Percentiles rank a stretch among this genome's conserved stretches.
These are phyloP conservation scores for Mrakia gelida DNA, from an alignment of 768 basidiomycete species.

Conservation along the genomic window DNA sequence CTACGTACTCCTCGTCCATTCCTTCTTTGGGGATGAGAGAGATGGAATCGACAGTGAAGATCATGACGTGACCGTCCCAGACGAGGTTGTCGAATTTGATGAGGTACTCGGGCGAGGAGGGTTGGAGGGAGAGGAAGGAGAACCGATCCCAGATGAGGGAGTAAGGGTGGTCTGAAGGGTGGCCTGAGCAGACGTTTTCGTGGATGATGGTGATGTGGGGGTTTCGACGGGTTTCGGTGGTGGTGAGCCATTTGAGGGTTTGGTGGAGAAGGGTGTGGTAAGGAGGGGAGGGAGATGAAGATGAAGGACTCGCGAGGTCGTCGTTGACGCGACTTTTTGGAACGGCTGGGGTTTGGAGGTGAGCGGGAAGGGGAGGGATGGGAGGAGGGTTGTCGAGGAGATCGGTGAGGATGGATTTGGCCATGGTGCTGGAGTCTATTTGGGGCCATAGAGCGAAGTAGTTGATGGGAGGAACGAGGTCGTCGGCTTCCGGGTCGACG, in stretches of 20 bases:
- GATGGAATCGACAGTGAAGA: constrained; percentile 1
- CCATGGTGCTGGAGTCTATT: not conserved
- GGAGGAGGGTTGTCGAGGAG: not conserved
- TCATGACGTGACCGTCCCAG: constrained; percentile 1
- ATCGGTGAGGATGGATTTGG: not conserved
- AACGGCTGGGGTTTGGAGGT: no score
- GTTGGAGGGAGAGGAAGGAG: constrained; percentile 1
- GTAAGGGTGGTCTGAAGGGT: not conserved
- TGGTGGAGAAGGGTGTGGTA: not conserved
- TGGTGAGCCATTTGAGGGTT: not conserved
- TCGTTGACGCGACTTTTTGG: not conserved
- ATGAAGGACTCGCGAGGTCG: no score
- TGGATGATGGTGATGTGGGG: constrained; percentile 1
- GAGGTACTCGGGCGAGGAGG: not conserved
- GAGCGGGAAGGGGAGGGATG: not conserved
- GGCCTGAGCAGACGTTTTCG: not conserved
- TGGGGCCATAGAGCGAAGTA: constrained; percentile 4
- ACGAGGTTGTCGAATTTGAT: not conserved
- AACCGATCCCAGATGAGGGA: not conserved
- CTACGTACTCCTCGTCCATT: constrained; percentile 2
- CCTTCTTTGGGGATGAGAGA: not conserved
- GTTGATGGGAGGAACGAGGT: not conserved
- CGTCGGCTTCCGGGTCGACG: not conserved
- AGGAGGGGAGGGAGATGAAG: not conserved
- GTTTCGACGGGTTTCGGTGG: not conserved